Evolutionary conservation across 2,329 filamentous ascomycete species (phyloP).

Genomic region (Phialocephala sp.): DNA sequence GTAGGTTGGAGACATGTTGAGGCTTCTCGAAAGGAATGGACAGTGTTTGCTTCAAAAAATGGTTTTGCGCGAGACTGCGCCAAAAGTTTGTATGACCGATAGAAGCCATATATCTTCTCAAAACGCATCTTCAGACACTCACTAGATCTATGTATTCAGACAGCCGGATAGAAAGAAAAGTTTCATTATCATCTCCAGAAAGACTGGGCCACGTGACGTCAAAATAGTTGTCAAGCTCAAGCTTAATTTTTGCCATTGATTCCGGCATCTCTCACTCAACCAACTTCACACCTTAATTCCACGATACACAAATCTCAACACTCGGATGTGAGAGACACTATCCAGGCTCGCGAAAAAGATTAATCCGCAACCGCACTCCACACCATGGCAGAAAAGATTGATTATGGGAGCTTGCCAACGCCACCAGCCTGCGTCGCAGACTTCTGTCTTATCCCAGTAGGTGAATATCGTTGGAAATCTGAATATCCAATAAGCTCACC

Average conservation of each 20-base stretch:
- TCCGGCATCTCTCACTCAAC: background rate
- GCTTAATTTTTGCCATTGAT: background rate
- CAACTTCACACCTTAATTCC: background rate
- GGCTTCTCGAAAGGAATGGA: no score
- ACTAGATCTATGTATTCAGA: no score
- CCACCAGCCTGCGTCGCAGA: constrained; percentile 82
- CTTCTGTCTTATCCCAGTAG: constrained; percentile 86
- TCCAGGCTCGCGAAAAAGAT: background rate
- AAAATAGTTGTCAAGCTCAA: background rate
- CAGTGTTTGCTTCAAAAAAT: background rate
- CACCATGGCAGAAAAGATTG: constrained; percentile 22
- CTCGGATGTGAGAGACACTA: background rate
- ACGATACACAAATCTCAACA: background rate
- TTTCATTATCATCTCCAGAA: background rate
- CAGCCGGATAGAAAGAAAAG: background rate
- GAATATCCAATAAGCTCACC: background rate
- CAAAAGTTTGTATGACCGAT: background rate
- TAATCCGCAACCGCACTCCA: background rate
- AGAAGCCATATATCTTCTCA: background rate
- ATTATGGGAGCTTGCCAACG: constrained; percentile 52
- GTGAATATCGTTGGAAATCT: constrained; percentile 40
- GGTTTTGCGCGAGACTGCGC: background rate
- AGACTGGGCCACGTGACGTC: background rate
- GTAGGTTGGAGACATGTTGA: constrained; percentile 8
- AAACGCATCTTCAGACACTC: no score